phyloP scores from a whole-genome alignment of 345 rosid species.

The Eucalyptus lansdowneana region DNA sequence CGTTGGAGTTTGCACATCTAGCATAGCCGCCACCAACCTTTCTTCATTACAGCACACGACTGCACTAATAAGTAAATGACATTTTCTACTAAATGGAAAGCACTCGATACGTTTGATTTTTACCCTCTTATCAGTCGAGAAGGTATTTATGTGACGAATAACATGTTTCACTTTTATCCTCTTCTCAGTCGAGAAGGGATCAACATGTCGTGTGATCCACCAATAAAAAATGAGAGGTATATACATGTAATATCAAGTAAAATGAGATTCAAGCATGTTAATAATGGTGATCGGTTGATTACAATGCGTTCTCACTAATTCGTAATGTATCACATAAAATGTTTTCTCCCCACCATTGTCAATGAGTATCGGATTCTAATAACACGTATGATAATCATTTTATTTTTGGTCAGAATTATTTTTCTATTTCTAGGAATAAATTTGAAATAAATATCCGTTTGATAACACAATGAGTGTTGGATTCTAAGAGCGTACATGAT shows the following conservation, averaged over 20 bases:
- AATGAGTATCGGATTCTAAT: background rate
- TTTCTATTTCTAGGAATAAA: accelerated
- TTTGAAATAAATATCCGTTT: no score
- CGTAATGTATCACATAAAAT: background rate
- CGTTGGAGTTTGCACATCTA: background rate
- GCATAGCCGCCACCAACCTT: no score
- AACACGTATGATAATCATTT: no score
- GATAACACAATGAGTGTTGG: no score
- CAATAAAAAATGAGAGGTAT: background rate
- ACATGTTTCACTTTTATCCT: background rate
- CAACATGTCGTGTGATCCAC: background rate
- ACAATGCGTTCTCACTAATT: background rate
- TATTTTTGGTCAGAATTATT: accelerated
- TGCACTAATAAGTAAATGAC: no score
- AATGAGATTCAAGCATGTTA: background rate
- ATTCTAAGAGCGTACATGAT: no score
- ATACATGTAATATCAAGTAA: background rate
- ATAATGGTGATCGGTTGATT: background rate
- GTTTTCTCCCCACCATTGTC: background rate
- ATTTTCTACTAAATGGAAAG: no score
- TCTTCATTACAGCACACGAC: no score
- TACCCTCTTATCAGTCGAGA: background rate
- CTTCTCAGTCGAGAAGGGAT: background rate
- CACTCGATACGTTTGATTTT: background rate
- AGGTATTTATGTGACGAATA: background rate